Base-by-base conservation (phyloP, 129 eudicot genomes). In the Erigeron canadensis region DNA sequence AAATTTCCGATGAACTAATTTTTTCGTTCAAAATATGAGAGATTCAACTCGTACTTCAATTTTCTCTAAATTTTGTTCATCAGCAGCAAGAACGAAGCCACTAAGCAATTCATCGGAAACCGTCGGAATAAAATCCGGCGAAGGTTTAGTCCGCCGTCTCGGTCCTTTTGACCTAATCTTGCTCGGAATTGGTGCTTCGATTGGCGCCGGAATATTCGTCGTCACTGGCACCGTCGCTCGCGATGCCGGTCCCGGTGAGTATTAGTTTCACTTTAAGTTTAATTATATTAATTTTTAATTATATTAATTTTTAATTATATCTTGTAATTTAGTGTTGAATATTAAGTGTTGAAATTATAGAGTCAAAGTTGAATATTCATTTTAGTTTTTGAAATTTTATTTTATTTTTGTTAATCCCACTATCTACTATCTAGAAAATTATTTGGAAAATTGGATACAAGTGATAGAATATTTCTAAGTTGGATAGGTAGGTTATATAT, bases 191-290 rank as follows among this genome's bases (percentile, higher is more conserved):
- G 99, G 97, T 22, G 97, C 99, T 51, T 90, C 97, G 4, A 95
- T 95, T 40, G 99, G 99, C 18, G 97, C 99, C n/a, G 99, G 99
- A 9, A 90, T 95, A 54, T 95, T 95, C 56, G 97, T 95, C 54
- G 97, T 95, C 71, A 95, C 99, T 54, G 99, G 99, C 46, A 95
- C 99, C 50, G 94, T 95, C 45, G 99, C 99, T 4, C 86, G 72
- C 18, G 99, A 95, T 75, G 87, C 96, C 56, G 99, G 99, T 11
- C 99, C 99, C 4, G 97, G 99, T 88, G 18, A 72, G 86, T 72
- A 34, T 37, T 28, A 45, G 4, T 63, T 6, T 18, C 12, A 44
- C 57, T 1, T 11, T 9, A 7, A 43, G 37, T 22, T 44, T 9
- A 28, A 12, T 13, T 54, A 34, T 37, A 15, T 44, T 58, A 59